These are phyloP conservation scores for Clavispora asparagi DNA, from an alignment of 805 yeast species.

Conservation along the genomic window DNA sequence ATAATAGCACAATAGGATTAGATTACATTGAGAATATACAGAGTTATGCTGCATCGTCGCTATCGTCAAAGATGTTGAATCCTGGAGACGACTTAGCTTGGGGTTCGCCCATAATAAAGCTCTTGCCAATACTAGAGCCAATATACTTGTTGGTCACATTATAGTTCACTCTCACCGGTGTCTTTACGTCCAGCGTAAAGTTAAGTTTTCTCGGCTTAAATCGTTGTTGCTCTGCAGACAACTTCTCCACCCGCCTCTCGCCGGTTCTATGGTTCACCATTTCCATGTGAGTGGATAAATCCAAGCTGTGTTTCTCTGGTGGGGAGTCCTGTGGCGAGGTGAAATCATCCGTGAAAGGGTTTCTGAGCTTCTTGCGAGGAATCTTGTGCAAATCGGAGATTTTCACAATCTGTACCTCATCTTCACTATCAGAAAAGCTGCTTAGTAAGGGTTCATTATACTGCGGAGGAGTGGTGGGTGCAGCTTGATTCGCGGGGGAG, in stretches of 20 bases:
- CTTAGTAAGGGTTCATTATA: background rate
- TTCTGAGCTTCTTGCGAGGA: constrained; percentile 7
- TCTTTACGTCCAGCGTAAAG: constrained; percentile 12
- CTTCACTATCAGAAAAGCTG: constrained; percentile 2
- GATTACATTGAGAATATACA: background rate
- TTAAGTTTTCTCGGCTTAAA: constrained; percentile 13
- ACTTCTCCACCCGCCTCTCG: constrained; percentile 5
- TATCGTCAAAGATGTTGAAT: constrained; percentile 11
- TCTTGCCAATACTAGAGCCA: constrained; percentile 13
- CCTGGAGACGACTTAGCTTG: constrained; percentile 9
- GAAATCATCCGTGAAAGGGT: constrained; percentile 9
- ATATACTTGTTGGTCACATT: constrained; percentile 12
- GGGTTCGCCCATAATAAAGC: constrained; percentile 10
- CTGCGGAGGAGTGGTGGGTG: background rate
- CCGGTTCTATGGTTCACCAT: constrained; percentile 12
- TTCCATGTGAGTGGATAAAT: constrained; percentile 12
- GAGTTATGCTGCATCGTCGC: background rate
- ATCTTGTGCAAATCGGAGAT: constrained; percentile 5
- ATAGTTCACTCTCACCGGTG: constrained; percentile 5
- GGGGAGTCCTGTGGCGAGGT: background rate
- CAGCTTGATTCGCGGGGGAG: background rate
- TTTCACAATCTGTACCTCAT: constrained; percentile 4
- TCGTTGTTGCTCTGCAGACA: constrained; percentile 9
- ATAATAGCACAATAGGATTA: background rate
- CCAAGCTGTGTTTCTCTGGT: background rate